Conservation (phyloP, 495 filamentous ascomycete species). For the Aspergillus baeticus region DNA sequence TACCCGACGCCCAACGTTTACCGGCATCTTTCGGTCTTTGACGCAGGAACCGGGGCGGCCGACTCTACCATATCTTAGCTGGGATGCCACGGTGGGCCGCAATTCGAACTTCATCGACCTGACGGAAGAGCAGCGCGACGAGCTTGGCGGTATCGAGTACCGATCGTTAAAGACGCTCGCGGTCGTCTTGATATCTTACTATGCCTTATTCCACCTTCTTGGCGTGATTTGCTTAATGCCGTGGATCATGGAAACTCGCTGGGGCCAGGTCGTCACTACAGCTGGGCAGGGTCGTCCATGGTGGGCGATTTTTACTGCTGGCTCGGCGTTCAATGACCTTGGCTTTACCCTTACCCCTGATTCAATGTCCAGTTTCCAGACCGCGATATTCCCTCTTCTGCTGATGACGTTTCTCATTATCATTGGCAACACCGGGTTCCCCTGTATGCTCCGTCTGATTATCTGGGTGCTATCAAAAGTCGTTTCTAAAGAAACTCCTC, state of each 20-base stretch:
- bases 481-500: slow-evolving; percentile 38
- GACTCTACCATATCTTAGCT: slow-evolving; percentile 26
- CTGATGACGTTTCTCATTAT: slow-evolving; percentile 72
- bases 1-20: slow-evolving; percentile 5
- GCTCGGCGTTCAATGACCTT: slow-evolving; percentile 49
- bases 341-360: slow-evolving; percentile 78
- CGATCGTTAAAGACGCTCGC: slow-evolving; percentile 68
- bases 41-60: slow-evolving; percentile 38
- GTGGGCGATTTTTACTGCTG: slow-evolving; percentile 74
- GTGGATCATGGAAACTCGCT: slow-evolving; percentile 65
- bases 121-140: slow-evolving; percentile 55
- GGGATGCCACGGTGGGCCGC: slow-evolving; percentile 62
- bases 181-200: slow-evolving; percentile 66
- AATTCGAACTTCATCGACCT: slow-evolving; percentile 77
- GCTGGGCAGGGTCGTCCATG: slow-evolving; percentile 67
- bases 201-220: slow-evolving; percentile 61
- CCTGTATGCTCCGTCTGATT: slow-evolving; percentile 72
- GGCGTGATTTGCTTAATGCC: slow-evolving; percentile 62
- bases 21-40: slow-evolving; percentile 16
- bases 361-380: slow-evolving; percentile 78
- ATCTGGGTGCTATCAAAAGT: slow-evolving; percentile 66
- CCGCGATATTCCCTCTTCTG: slow-evolving; percentile 64
- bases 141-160: slow-evolving; percentile 64
- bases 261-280: slow-evolving; percentile 57
- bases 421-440: slow-evolving; percentile 80